A percentile compares a stretch with the other conserved stretches of the same genome.
These are phyloP conservation scores for Cucurbita pepo DNA, from an alignment of 306 rosid species.

Conservation along the genomic window DNA sequence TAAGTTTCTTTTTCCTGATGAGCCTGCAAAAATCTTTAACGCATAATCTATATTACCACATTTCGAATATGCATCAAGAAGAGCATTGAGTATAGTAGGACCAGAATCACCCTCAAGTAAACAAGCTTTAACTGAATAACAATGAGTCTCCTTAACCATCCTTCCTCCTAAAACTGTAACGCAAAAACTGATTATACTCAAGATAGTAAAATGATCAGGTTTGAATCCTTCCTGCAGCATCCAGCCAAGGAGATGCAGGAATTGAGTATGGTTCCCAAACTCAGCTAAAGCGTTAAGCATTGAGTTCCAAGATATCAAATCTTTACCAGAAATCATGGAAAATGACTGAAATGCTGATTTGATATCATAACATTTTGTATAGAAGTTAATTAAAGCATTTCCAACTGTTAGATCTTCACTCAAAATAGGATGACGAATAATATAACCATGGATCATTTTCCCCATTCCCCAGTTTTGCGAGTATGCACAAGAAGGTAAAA, in stretches of 20 bases:
- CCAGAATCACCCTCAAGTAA: conserved; percentile 22
- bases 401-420: conserved; percentile 37
- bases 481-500: conserved; percentile 62
- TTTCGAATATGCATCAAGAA: conserved; percentile 86
- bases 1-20: conserved; percentile 38
- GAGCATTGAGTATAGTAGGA: conserved; percentile 51
- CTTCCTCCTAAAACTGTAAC: conserved; percentile 21
- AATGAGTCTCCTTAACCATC: conserved; percentile 67
- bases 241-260: conserved; percentile 31
- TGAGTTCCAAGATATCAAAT: conserved; percentile 92
- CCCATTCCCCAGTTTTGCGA: conserved; percentile 31
- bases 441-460: conserved; percentile 54
- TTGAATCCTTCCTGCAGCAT: conserved; percentile 39
- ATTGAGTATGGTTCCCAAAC: conserved; percentile 21
- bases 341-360: conserved; percentile 39
- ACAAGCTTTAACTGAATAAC: conserved; percentile 47
- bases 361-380: conserved; percentile 39
- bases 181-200: conserved; percentile 45
- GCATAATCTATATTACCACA: conserved; percentile 58
- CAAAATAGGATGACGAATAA: conserved; percentile 35
- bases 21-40: conserved; percentile 31
- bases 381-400: conserved; percentile 67
- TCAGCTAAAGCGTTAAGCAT: conserved; percentile 52
- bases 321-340: conserved; percentile 39
- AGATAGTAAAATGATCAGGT: conserved; percentile 51